Conservation (phyloP, 2,329 filamentous ascomycete species). For the Colletotrichum caudatum region DNA sequence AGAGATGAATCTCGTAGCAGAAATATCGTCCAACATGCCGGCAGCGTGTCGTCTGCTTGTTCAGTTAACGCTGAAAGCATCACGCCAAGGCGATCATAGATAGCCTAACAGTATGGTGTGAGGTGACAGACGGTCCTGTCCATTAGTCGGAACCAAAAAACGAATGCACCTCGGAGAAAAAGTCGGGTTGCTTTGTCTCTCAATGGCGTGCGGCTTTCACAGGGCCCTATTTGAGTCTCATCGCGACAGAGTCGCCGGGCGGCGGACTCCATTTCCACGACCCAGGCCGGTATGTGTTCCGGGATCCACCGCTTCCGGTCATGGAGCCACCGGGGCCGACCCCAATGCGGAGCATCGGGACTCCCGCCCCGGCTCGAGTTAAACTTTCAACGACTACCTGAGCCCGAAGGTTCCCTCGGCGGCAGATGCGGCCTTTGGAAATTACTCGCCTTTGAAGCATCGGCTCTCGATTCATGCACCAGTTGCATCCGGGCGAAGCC, state of each 20-base stretch:
- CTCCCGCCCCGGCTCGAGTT: background rate
- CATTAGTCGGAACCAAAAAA: background rate
- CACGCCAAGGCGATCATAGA: background rate
- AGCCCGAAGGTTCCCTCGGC: background rate
- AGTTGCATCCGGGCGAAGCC: constrained; percentile 10
- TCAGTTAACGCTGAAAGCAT: background rate
- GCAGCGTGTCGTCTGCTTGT: background rate
- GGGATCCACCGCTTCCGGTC: background rate
- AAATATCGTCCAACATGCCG: background rate
- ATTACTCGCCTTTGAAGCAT: background rate
- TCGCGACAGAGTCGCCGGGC: background rate
- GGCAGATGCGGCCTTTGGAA: background rate
- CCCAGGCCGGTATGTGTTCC: background rate
- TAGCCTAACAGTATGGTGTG: background rate
- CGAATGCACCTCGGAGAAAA: no score
- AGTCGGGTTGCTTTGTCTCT: background rate
- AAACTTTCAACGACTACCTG: background rate
- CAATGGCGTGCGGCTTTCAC: background rate
- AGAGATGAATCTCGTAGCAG: background rate
- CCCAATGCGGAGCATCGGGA: background rate
- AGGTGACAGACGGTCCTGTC: background rate
- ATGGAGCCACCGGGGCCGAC: background rate
- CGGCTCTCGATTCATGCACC: constrained; percentile 21
- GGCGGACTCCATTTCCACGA: background rate
- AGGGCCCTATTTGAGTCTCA: background rate